These are phyloP conservation scores for Botryotinia calthae DNA, from an alignment of 2,329 filamentous ascomycete species.

Conservation along the genomic window DNA sequence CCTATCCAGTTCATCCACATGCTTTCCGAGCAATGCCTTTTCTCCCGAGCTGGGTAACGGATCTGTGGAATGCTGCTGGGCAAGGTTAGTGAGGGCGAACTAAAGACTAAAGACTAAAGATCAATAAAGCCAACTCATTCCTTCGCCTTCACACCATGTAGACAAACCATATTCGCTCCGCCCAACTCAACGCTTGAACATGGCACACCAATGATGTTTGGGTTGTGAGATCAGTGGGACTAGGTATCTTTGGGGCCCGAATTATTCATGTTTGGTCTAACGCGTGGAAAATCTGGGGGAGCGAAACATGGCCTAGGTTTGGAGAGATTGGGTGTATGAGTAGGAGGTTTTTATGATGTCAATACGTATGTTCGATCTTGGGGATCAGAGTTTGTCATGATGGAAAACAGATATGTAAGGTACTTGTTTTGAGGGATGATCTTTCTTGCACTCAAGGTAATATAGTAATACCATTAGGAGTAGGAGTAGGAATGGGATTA, in stretches of 20 bases:
- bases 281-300: background rate
- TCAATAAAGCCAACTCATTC: background rate
- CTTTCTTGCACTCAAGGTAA: background rate
- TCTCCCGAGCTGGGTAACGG: background rate
- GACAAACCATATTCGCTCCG: background rate
- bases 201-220: background rate
- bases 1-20: background rate
- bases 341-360: background rate
- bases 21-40: background rate
- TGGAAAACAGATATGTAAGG: background rate
- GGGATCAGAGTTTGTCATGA: background rate
- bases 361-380: background rate
- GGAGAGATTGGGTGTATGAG: background rate
- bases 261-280: background rate
- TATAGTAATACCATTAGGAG: background rate
- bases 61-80: background rate
- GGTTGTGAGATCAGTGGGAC: background rate
- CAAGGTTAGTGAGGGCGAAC: constrained; percentile 1
- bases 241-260: background rate
- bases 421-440: background rate
- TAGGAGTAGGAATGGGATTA: background rate
- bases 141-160: background rate
- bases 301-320: background rate
- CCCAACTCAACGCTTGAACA: too few relatives aligned
- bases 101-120: background rate